Base-by-base conservation (phyloP, 331 rosid genomes). In the Malus hybrid region DNA sequence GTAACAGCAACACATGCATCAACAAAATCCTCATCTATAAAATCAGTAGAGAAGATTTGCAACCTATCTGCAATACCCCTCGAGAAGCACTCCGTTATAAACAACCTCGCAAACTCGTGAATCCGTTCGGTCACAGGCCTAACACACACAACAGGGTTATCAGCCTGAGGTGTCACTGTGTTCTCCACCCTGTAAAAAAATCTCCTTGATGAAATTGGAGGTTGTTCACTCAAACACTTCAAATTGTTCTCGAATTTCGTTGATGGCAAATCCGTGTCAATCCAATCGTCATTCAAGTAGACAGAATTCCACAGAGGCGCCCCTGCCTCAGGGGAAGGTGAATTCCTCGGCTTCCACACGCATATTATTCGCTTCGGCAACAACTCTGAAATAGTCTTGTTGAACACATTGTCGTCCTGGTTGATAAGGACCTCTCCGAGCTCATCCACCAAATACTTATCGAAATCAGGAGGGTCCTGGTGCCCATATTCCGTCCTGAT, bases 161-260 rank as follows among this genome's bases (percentile, higher is more conserved):
- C 91, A 0, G 91, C 70, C 64, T 81, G 87, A 0, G 97, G 95
- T 0, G 97, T 93, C 18, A 83, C 94, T 6, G 96, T 91, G 65
- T 93, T 93, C 91, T 93, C 97, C 79, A 93, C 88, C 81, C 97
- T 88, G 34, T 93, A 88, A 59, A 93, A 93, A 77, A 78, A 93
- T 13, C 81, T 91, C 77, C 98, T 84, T 0, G 88, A 70, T 6
- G 86, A 18, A 70, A 80, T 88, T 19, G 92, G 81, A 3, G 90
- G 80, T 7, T 90, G 95, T 72, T 87, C 87, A 22, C 88, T 72
- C 89, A 91, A 72, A 82, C 81, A 82, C 83, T 93, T 87, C 82
- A 91, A 44, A 54, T 93, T 93, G 29, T 87, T 85, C 14, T 91
- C 88, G 33, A 93, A 93, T 56, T 93, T 93, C 0, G 94, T 93